phyloP scores from a whole-genome alignment of 2,329 filamentous ascomycete genomes.

The Fusarium marasasianum region DNA sequence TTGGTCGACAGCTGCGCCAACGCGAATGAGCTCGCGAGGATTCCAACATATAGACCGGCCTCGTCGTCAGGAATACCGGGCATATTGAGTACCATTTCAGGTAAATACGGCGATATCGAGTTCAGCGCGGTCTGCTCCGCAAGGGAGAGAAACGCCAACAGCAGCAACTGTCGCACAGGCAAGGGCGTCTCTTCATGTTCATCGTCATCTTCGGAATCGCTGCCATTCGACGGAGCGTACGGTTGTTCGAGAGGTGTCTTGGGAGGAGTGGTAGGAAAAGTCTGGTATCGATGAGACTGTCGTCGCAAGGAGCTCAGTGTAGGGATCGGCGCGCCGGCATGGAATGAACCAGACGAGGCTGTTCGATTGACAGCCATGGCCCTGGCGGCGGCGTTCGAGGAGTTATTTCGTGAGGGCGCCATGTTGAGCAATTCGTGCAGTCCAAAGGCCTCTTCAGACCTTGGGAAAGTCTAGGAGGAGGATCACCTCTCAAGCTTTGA shows the following conservation, averaged over 20 bases:
- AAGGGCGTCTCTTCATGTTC: conserved; percentile 74
- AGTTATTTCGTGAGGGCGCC: conserved; percentile 26
- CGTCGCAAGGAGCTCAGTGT: conserved; percentile 50
- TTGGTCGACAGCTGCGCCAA: conserved; percentile 92
- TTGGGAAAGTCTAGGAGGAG: conserved; percentile 8
- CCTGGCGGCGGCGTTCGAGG: conserved; percentile 10
- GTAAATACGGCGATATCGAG: conserved; percentile 94
- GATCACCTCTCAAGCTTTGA: conserved; percentile 1
- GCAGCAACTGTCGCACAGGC: conserved; percentile 81
- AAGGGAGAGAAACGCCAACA: conserved; percentile 88
- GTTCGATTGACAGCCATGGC: conserved; percentile 32
- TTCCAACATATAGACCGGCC: conserved; percentile 87
- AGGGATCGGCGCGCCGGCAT: conserved; percentile 62
- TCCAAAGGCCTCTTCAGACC: neutral
- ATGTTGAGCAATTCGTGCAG: conserved; percentile 15
- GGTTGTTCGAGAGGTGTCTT: conserved; percentile 67
- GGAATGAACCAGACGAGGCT: conserved; percentile 58
- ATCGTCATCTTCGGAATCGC: conserved; percentile 43
- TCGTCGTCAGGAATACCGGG: conserved; percentile 77
- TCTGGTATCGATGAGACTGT: conserved; percentile 74
- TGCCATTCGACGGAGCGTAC: conserved; percentile 41
- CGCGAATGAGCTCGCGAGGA: conserved; percentile 91
- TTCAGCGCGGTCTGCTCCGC: conserved; percentile 97
- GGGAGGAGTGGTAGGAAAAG: conserved; percentile 80
- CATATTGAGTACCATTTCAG: conserved; percentile 89